phyloP scores from a whole-genome alignment of 2,329 filamentous ascomycete species.

The Capronia americana region DNA sequence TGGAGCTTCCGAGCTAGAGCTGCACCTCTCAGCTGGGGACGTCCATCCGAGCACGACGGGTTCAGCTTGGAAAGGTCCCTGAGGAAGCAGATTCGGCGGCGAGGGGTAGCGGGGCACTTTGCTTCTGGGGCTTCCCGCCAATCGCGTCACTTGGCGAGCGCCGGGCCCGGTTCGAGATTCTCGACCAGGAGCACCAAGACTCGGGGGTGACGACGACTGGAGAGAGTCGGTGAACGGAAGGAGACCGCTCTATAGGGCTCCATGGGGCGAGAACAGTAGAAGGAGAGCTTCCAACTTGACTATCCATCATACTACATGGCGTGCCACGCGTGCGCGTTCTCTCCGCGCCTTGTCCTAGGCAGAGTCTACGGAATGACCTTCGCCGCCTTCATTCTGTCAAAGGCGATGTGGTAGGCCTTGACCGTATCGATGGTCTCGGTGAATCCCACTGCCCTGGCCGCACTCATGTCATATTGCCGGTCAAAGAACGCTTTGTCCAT shows the following conservation, averaged over 20 bases:
- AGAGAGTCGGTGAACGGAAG: neutral
- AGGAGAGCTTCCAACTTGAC: neutral
- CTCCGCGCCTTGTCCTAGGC: neutral
- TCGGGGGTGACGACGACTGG: constrained; percentile 5
- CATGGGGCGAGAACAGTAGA: neutral
- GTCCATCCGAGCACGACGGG: neutral
- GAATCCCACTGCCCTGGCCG: constrained; percentile 37
- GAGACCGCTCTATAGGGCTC: neutral
- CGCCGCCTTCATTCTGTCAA: constrained; percentile 41
- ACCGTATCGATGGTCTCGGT: constrained; percentile 36
- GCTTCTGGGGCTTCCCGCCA: constrained; percentile 3
- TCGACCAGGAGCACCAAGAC: neutral
- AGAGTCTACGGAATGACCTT: constrained; percentile 29
- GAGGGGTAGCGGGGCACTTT: constrained; percentile 12
- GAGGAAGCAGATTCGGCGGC: neutral
- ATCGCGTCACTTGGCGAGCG: constrained; percentile 7
- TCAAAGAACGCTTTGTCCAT: constrained; percentile 41
- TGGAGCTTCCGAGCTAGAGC: constrained; percentile 4
- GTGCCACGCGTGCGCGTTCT: neutral
- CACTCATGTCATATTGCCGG: constrained; percentile 39
- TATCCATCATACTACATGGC: neutral
- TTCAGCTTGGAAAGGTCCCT: neutral
- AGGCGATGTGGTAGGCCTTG: constrained; percentile 38
- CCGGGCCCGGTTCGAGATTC: constrained; percentile 1
- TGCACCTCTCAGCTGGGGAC: constrained; percentile 14